Evolutionary conservation across 139 green algal species (phyloP), one percentile per base, ranked within the genome.

Genomic region (Eudorina sp.): DNA sequence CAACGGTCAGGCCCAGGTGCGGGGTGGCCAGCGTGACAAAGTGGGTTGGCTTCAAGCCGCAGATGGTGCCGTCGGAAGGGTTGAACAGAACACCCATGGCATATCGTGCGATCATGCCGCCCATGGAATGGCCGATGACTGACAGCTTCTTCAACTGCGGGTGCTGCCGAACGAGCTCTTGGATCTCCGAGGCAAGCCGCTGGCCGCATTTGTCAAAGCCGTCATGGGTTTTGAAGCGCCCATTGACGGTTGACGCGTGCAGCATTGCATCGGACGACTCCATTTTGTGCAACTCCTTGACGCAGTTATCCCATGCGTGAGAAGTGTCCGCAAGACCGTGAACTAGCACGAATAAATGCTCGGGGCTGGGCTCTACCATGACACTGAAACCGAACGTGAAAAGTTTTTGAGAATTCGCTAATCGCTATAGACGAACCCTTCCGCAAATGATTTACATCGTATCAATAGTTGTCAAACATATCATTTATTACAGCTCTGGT

Each of bases 21-120:
- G 91, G 91, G 0, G 84, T 82, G 45, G 89, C 91, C 77, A 94
- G 89, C 3, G 85, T 89, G 0, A 92, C 23, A 45, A 80, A 91
- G 68, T 94, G 91, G 7, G 40, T n/a, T 1, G 89, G 85, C 18
- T 3, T 1, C 31, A 94, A 43, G 19, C 89, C 89, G 27, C 69
- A 75, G 29, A 94, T 62, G 13, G 68, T 88, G 46, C 80, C 72
- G 31, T 43, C 21, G 7, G 16, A 14, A 7, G 85, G 85, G 51
- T 78, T 29, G 68, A 78, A 92, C 34, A 89, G 66, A 9, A 89
- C 7, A 16, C 85, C 90, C 40, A 68, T 27, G 19, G 89, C 91
- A 73, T 90, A 93, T 23, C 91, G 83, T 0, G 81, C 80, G 4
- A 94, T 88, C 38, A 94, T 72, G 29, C 91, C 91, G 13, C 91